These are phyloP conservation scores for Elaeagnus macrophylla DNA, from an alignment of 306 rosid genomes.

Conservation along the genomic window DNA sequence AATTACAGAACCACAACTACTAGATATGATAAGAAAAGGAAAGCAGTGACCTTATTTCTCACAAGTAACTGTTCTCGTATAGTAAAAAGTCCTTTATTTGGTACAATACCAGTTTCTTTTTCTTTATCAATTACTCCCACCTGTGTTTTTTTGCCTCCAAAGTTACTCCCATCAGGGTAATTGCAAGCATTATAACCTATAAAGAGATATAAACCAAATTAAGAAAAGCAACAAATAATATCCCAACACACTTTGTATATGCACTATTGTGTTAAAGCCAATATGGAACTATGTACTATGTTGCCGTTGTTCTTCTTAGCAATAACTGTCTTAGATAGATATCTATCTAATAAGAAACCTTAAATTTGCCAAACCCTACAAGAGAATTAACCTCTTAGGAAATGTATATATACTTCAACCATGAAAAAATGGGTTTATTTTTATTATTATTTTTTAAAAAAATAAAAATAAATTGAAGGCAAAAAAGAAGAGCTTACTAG, in stretches of 20 bases:
- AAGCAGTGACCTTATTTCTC: background rate
- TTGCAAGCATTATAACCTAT: conserved; percentile 77
- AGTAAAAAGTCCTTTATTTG: background rate
- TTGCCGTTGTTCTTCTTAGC: no score
- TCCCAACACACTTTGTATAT: no score
- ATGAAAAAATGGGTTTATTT: background rate
- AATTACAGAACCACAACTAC: background rate
- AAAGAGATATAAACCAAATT: background rate
- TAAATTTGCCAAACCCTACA: no score
- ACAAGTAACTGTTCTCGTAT: background rate
- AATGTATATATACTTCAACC: no score
- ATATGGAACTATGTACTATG: no score
- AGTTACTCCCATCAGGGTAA: conserved; percentile 52
- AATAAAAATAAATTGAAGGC: background rate
- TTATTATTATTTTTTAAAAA: no score
- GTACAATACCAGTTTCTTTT: background rate
- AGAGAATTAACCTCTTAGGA: no score
- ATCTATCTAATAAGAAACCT: no score
- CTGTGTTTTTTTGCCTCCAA: no score
- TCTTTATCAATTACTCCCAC: conserved; percentile 37
- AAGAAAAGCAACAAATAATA: background rate
- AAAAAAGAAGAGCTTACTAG: conserved; percentile 44
- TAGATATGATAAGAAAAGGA: background rate
- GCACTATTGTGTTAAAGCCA: no score
- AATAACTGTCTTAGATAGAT: no score